Percentiles rank a stretch among this genome's conserved stretches.
Evolutionary conservation across 768 basidiomycete genomes (phyloP).

Genomic region (Leucocoprinus birnbaumii): DNA sequence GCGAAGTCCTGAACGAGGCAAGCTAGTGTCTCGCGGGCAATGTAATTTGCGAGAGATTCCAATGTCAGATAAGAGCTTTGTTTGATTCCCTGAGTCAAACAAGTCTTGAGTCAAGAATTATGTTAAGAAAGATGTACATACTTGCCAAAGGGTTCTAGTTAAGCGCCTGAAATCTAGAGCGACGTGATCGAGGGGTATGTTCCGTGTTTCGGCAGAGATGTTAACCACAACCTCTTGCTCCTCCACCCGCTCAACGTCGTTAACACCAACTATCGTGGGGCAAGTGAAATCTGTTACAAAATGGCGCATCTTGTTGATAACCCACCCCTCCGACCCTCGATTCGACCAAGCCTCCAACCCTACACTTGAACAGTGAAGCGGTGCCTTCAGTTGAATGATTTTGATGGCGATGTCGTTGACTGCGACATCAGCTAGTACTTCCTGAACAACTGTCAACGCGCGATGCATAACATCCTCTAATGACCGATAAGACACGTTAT

Average conservation of each 20-base stretch:
- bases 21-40: constrained; percentile 46
- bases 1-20: constrained; percentile 14
- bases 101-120: neutral
- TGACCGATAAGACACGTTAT: constrained; percentile 27
- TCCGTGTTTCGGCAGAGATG: constrained; percentile 25
- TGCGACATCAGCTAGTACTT: constrained; percentile 26
- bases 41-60: constrained; percentile 63
- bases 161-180: constrained; percentile 36
- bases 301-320: constrained; percentile 17
- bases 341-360: constrained; percentile 34
- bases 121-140: constrained; percentile 15
- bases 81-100: constrained; percentile 8
- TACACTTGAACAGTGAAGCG: constrained; percentile 47
- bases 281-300: constrained; percentile 42
- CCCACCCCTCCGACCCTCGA: constrained; percentile 18
- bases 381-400: constrained; percentile 45
- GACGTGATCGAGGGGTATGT: neutral
- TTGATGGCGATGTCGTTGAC: constrained; percentile 27
- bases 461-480: constrained; percentile 45
- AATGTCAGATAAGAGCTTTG: constrained; percentile 48
- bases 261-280: constrained; percentile 62
- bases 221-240: constrained; percentile 58
- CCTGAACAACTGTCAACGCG: constrained; percentile 36
- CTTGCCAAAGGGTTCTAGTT: constrained; percentile 33
- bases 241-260: constrained; percentile 60